phyloP scores from a whole-genome alignment of 805 yeast genomes.

The Phaffomyces antillensis region DNA sequence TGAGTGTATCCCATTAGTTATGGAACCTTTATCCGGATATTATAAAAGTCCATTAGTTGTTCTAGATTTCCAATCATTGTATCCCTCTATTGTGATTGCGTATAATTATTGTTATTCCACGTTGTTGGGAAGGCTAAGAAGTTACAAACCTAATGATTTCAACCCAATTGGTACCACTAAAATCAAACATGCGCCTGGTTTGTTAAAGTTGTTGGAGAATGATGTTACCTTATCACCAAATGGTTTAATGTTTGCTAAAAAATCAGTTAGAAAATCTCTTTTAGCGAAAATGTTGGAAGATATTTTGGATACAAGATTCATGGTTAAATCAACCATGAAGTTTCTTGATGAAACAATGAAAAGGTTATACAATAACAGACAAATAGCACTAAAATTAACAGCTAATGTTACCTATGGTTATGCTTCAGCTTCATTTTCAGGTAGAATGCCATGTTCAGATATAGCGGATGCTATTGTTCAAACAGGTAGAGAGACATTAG shows the following conservation, averaged over 20 bases:
- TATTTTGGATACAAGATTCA: constrained; percentile 68
- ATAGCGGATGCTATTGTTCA: constrained; percentile 92
- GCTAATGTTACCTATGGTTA: constrained; percentile 98
- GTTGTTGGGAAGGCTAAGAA: constrained; percentile 53
- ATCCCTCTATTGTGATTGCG: constrained; percentile 89
- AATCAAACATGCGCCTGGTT: constrained; percentile 47
- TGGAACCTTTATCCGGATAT: constrained; percentile 85
- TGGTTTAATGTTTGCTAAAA: constrained; percentile 71
- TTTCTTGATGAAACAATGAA: constrained; percentile 40
- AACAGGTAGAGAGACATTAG: constrained; percentile 80
- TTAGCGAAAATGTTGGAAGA: constrained; percentile 82
- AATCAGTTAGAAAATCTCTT: constrained; percentile 58
- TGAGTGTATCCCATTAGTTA: constrained; percentile 81
- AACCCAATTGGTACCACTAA: constrained; percentile 45
- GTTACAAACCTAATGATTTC: constrained; percentile 32
- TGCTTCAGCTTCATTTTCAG: constrained; percentile 89
- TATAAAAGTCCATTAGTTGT: constrained; percentile 88
- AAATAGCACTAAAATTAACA: constrained; percentile 77
- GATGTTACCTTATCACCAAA: constrained; percentile 75
- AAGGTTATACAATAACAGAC: constrained; percentile 64
- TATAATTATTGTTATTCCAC: constrained; percentile 84
- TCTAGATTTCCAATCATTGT: constrained; percentile 86
- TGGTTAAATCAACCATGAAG: constrained; percentile 72
- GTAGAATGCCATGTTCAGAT: constrained; percentile 95
- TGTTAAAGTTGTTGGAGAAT: constrained; percentile 44